Conservation (phyloP, 208 protist genomes). For the Crithidia bombi region DNA sequence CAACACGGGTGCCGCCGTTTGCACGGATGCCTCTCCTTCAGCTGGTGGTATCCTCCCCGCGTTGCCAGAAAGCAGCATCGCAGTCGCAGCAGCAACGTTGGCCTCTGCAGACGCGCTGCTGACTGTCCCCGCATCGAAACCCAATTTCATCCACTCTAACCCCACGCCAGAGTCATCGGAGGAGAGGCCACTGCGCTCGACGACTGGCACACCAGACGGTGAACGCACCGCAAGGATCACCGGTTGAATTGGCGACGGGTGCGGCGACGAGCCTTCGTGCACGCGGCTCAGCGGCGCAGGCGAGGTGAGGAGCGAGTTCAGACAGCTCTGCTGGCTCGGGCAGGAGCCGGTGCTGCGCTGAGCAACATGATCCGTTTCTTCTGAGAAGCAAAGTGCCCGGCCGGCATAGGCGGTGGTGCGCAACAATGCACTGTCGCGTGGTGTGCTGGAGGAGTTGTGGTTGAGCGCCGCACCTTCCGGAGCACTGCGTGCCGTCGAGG, state of each 20-base stretch:
- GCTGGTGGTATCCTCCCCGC: background rate
- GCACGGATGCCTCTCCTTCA: background rate
- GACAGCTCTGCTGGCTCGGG: slow-evolving; percentile 24
- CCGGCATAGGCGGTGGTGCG: slow-evolving; percentile 20
- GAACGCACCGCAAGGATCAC: slow-evolving; percentile 13
- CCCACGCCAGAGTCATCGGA: slow-evolving; percentile 25
- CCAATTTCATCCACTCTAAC: slow-evolving; percentile 13
- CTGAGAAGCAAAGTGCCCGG: slow-evolving; percentile 31
- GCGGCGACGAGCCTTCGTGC: slow-evolving; percentile 27
- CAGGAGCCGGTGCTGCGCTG: slow-evolving; percentile 33
- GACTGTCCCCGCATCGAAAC: background rate
- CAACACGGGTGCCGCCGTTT: background rate
- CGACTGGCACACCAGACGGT: slow-evolving; percentile 23
- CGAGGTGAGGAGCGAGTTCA: slow-evolving; percentile 32
- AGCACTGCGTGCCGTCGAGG: background rate
- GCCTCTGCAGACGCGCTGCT: background rate
- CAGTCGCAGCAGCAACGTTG: slow-evolving; percentile 2
- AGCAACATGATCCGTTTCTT: slow-evolving; percentile 27
- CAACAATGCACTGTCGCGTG: slow-evolving; percentile 8
- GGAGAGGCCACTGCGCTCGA: slow-evolving; percentile 21
- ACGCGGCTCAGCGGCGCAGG: slow-evolving; percentile 13
- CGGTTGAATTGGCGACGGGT: slow-evolving; percentile 29
- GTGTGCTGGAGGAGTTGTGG: slow-evolving; percentile 23
- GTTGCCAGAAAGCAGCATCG: background rate
- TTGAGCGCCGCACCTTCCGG: background rate